These are phyloP conservation scores for Paulownia fortunei DNA, from an alignment of 257 asterid genomes.

Conservation along the genomic window DNA sequence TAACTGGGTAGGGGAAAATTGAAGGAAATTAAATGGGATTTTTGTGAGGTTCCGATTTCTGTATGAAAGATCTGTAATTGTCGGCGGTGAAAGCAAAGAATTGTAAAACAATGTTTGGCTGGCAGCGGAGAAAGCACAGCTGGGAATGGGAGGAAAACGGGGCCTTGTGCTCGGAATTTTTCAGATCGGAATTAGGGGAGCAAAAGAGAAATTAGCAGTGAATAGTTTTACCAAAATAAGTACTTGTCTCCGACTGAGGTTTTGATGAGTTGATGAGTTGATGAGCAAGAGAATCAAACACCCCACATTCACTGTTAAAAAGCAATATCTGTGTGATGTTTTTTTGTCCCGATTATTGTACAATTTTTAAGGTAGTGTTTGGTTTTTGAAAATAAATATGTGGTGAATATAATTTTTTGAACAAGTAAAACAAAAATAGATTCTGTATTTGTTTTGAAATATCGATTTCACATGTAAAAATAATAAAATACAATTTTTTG, in stretches of 20 bases:
- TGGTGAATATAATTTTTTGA: too few species aligned
- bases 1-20: not conserved
- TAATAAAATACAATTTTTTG: too few species aligned
- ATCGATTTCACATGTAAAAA: too few species aligned
- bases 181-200: conserved; percentile 39
- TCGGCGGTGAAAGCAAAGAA: not conserved
- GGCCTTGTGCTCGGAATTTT: conserved; percentile 2
- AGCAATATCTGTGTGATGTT: conserved; percentile 3
- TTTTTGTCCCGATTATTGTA: not conserved
- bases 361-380: not conserved
- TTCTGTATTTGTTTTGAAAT: too few species aligned
- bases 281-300: not conserved
- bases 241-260: conserved; percentile 38
- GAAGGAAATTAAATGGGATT: conserved; percentile 20
- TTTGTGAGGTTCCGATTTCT: conserved; percentile 3
- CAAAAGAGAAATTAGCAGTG: conserved; percentile 12
- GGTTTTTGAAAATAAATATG: not conserved
- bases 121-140: not conserved
- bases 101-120: not conserved
- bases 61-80: conserved; percentile 35
- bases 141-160: not conserved
- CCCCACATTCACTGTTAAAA: conserved; percentile 5
- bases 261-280: conserved; percentile 32
- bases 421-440: too few species aligned
- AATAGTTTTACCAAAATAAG: conserved; percentile 8